Evolutionary conservation across 2,329 filamentous ascomycete genomes (phyloP).

Genomic region (Coniochaeta prunicola): DNA sequence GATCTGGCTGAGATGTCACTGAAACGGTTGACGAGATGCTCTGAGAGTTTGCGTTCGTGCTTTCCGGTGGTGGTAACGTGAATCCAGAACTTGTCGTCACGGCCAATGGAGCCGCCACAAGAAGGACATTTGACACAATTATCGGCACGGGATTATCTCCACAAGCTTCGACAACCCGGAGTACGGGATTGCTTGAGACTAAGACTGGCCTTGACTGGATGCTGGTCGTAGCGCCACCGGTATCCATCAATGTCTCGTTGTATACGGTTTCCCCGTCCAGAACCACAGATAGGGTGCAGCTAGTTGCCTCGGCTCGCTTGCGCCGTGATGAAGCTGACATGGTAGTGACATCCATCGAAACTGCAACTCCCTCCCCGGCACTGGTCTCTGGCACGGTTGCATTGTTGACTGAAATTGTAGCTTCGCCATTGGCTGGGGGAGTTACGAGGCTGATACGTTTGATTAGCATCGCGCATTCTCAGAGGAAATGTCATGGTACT

Average conservation of each 20-base stretch:
- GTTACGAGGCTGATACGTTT: not conserved
- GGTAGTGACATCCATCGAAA: not conserved
- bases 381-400: not conserved
- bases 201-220: not conserved
- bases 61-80: not conserved
- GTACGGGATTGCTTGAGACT: not conserved
- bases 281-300: not conserved
- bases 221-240: not conserved
- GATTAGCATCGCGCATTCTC: not conserved
- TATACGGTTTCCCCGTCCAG: not conserved
- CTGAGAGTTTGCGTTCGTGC: too few species aligned
- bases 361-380: not conserved
- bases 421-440: not conserved
- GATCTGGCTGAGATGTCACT: not conserved
- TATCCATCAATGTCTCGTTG: not conserved
- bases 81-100: too few species aligned
- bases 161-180: not conserved
- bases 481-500: not conserved
- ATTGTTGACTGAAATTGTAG: not conserved
- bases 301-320: not conserved
- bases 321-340: not conserved
- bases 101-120: not conserved
- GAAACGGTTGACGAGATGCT: not conserved
- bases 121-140: not conserved
- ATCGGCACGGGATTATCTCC: not conserved